Percentiles rank a stretch among this genome's conserved stretches.
These are phyloP conservation scores for Pichia sorboxylosa DNA, from an alignment of 1,139 yeast species.

Conservation along the genomic window DNA sequence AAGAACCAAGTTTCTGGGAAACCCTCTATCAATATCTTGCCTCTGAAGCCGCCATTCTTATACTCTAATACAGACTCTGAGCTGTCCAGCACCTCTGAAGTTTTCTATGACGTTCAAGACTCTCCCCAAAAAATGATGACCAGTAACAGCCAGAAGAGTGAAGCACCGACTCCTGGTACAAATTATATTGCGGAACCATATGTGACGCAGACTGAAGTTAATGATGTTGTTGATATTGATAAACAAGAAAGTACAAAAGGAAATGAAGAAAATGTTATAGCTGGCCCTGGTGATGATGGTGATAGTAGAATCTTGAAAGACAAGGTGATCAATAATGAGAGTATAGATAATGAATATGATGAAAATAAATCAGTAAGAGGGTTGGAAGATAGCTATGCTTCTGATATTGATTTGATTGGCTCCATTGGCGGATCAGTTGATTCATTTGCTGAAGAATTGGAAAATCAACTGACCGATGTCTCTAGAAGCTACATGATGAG, in stretches of 20 bases:
- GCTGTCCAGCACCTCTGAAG: conserved; percentile 10
- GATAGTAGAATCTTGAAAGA: too few species aligned
- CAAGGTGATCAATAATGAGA: neutral
- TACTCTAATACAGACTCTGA: conserved; percentile 2
- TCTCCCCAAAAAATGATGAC: too few species aligned
- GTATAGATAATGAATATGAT: neutral
- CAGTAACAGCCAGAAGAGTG: too few species aligned
- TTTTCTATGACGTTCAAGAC: conserved; percentile 16
- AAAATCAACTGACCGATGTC: neutral
- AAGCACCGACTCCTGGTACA: too few species aligned
- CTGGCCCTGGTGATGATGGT: neutral
- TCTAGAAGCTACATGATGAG: neutral
- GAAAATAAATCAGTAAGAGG: neutral
- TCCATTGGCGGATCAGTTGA: conserved; percentile 4
- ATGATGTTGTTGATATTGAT: conserved; percentile 1
- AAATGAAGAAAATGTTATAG: neutral
- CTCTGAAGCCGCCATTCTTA: too few species aligned
- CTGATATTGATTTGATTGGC: conserved; percentile 4
- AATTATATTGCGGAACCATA: too few species aligned
- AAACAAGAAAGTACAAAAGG: neutral
- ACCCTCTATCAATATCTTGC: neutral
- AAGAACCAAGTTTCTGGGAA: too few species aligned
- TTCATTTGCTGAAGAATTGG: conserved; percentile 2
- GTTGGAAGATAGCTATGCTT: conserved; percentile 2
- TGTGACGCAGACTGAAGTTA: neutral